phyloP scores from a whole-genome alignment of 495 filamentous ascomycete species.

The Penicillium angulare region DNA sequence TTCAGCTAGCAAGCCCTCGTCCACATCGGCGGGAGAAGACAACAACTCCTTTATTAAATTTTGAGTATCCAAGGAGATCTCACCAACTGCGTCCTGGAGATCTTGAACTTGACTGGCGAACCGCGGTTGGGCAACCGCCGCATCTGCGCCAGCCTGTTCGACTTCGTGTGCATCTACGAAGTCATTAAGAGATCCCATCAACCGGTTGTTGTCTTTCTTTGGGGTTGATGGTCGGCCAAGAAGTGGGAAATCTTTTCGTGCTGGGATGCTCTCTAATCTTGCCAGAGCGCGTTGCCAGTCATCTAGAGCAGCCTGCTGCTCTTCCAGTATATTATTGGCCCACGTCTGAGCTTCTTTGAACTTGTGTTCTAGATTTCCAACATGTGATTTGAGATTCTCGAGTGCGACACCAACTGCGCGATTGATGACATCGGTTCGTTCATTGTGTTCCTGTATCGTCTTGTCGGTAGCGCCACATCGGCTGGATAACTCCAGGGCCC shows the following conservation, averaged over 20 bases:
- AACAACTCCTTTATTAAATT: conserved; percentile 43
- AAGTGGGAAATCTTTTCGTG: conserved; percentile 55
- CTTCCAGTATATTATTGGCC: conserved; percentile 66
- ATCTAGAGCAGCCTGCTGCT: conserved; percentile 62
- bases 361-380: conserved; percentile 70
- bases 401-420: conserved; percentile 74
- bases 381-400: conserved; percentile 75
- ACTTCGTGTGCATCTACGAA: conserved; percentile 68
- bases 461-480: conserved; percentile 60
- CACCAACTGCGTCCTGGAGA: conserved; percentile 50
- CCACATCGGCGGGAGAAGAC: conserved; percentile 37
- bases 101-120: conserved; percentile 54
- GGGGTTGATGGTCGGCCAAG: conserved; percentile 47
- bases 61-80: conserved; percentile 53
- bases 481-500: conserved; percentile 68
- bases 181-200: conserved; percentile 60
- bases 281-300: conserved; percentile 68
- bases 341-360: conserved; percentile 70
- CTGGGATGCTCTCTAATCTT: conserved; percentile 59
- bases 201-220: conserved; percentile 31
- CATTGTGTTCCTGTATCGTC: conserved; percentile 50
- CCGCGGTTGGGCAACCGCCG: conserved; percentile 42
- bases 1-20: conserved; percentile 68
- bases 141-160: conserved; percentile 57
- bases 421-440: conserved; percentile 69